phyloP scores from a whole-genome alignment of 192 early-diverging fungal genomes.

The Backusella morwellensis region DNA sequence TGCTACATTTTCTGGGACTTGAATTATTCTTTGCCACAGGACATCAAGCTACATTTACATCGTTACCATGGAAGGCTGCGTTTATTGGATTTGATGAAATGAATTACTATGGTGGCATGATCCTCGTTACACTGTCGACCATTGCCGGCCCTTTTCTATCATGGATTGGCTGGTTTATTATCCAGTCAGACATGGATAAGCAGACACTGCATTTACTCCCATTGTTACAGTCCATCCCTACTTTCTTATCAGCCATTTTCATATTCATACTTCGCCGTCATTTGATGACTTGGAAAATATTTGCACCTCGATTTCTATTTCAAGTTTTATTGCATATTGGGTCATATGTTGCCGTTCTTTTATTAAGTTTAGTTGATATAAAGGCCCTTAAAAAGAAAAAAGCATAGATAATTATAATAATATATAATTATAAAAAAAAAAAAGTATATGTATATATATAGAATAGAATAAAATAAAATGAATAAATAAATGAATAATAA shows the following conservation, averaged over 20 bases:
- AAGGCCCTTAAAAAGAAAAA: not conserved
- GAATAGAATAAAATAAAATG: not conserved
- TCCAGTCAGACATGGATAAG: not conserved
- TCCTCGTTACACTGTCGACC: conserved; percentile 77
- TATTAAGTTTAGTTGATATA: not conserved
- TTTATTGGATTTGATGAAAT: conserved; percentile 82
- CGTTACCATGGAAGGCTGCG: conserved; percentile 89
- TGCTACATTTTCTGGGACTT: conserved; percentile 30
- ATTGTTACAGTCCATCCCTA: conserved; percentile 29
- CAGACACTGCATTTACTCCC: conserved; percentile 9
- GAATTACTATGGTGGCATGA: conserved; percentile 64
- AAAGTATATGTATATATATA: not conserved
- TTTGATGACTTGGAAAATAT: conserved; percentile 98
- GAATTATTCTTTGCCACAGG: conserved; percentile 85
- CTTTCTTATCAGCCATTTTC: conserved; percentile 34
- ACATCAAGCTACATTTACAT: conserved; percentile 86
- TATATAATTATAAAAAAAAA: not conserved
- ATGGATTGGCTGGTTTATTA: conserved; percentile 27
- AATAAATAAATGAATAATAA: not conserved
- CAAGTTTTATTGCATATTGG: conserved; percentile 31
- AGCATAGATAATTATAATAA: not conserved
- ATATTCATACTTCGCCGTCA: conserved; percentile 60
- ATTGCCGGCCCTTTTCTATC: conserved; percentile 44
- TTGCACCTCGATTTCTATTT: conserved; percentile 88
- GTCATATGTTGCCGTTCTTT: conserved; percentile 10